A percentile compares a stretch with the other conserved stretches of the same genome.
Conservation (phyloP, 768 basidiomycete genomes). For the Tephrocybe sp. region DNA sequence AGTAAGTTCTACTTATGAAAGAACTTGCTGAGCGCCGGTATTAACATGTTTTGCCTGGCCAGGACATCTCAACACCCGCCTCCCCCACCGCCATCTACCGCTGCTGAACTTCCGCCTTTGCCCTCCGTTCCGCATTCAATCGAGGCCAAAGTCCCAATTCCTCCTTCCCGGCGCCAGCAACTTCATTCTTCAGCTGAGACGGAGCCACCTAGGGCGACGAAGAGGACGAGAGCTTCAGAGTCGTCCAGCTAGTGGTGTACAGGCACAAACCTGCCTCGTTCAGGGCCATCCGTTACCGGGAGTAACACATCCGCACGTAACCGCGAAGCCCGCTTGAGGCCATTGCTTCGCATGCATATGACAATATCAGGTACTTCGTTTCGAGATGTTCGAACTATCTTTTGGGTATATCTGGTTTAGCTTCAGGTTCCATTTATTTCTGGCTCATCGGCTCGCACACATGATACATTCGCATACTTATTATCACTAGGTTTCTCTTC, state of each 20-base stretch:
- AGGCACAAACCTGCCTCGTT: neutral
- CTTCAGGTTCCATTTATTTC: neutral
- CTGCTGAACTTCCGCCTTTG: slow-evolving; percentile 6
- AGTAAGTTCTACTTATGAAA: slow-evolving; percentile 9
- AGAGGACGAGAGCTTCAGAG: slow-evolving; percentile 6
- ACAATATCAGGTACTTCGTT: neutral
- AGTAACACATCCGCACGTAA: neutral
- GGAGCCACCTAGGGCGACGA: slow-evolving; percentile 3
- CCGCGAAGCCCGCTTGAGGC: neutral
- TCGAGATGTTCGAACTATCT: neutral
- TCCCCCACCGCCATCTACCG: slow-evolving; percentile 4
- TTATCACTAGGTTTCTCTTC: neutral
- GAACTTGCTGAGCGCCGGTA: neutral
- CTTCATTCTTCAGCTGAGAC: neutral
- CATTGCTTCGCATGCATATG: neutral
- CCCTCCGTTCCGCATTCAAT: slow-evolving; percentile 5
- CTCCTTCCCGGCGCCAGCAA: slow-evolving; percentile 5
- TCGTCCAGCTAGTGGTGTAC: neutral
- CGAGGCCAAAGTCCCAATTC: slow-evolving; percentile 1
- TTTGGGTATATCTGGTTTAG: neutral
- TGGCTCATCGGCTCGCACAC: neutral
- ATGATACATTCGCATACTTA: neutral
- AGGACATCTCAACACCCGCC: slow-evolving; percentile 1
- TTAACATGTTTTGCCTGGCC: neutral
- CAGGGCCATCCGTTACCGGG: neutral